phyloP scores from a whole-genome alignment of 306 rosid species.

The Castanea mollissima region DNA sequence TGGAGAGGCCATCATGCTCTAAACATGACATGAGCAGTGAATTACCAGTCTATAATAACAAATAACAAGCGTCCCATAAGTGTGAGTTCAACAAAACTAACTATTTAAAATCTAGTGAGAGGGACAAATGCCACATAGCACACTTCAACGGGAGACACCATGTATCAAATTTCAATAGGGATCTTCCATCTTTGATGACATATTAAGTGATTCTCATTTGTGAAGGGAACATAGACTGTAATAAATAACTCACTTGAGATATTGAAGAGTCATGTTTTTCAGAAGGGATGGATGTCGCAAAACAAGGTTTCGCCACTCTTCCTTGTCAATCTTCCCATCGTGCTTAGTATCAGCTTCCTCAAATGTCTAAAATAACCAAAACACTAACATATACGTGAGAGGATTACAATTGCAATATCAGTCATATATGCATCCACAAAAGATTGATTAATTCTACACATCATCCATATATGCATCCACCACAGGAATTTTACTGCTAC shows the following conservation, averaged over 20 bases:
- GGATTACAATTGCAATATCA: conserved; percentile 4
- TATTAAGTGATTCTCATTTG: too few species aligned
- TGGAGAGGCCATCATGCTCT: background rate
- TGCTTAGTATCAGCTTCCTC: conserved; percentile 94
- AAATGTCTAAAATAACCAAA: conserved; percentile 52
- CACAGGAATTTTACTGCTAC: background rate
- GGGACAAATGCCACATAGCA: too few species aligned
- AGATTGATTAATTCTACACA: background rate
- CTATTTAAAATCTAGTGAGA: too few species aligned
- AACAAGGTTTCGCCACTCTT: conserved; percentile 90
- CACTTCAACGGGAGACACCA: too few species aligned
- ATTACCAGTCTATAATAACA: too few species aligned
- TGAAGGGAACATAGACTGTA: background rate
- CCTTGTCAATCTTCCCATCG: conserved; percentile 91
- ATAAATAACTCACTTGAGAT: conserved; percentile 61
- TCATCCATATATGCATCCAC: background rate
- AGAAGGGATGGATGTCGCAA: conserved; percentile 82
- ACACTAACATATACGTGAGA: conserved; percentile 9
- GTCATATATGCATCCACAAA: background rate
- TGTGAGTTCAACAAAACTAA: too few species aligned
- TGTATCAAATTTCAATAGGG: too few species aligned
- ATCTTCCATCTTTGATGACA: too few species aligned
- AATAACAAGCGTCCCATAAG: too few species aligned
- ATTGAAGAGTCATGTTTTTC: conserved; percentile 92
- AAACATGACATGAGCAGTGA: background rate